phyloP scores from a whole-genome alignment of 306 rosid species.

The Cicer yamashitae region DNA sequence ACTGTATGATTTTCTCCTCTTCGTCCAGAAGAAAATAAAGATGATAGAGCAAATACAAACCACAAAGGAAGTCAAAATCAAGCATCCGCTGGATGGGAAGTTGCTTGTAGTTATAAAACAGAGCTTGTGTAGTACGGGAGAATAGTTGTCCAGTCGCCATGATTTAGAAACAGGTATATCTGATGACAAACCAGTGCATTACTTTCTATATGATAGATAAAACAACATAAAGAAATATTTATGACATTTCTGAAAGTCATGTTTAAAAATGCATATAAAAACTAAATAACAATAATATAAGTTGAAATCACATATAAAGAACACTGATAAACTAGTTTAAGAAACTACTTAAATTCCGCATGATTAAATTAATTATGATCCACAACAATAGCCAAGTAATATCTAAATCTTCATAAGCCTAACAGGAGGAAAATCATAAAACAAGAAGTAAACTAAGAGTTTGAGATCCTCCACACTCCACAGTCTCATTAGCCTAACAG shows the following conservation, averaged over 20 bases:
- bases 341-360: slow-evolving; percentile 11
- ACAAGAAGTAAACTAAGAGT: slow-evolving; percentile 15
- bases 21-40: slow-evolving; percentile 14
- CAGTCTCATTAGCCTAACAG: neutral
- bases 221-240: slow-evolving; percentile 2
- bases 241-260: neutral
- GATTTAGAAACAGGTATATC: slow-evolving; percentile 52
- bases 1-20: neutral
- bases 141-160: slow-evolving; percentile 98
- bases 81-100: slow-evolving; percentile 99
- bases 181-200: slow-evolving; percentile 45
- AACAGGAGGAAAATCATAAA: neutral
- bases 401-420: slow-evolving; percentile 24
- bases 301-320: slow-evolving; percentile 32
- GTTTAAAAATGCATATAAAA: neutral
- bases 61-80: slow-evolving; percentile 98
- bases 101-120: slow-evolving; percentile 98
- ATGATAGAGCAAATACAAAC: slow-evolving; percentile 53
- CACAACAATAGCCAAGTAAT: slow-evolving; percentile 10
- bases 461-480: slow-evolving; percentile 7
- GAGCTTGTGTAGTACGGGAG: slow-evolving; percentile 88
- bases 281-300: neutral
- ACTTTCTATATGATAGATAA: slow-evolving; percentile 36
- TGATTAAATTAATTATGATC: neutral
- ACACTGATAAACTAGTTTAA: slow-evolving; percentile 5